These are phyloP conservation scores for Amanita phalloides DNA, from an alignment of 768 basidiomycete species.

Conservation along the genomic window DNA sequence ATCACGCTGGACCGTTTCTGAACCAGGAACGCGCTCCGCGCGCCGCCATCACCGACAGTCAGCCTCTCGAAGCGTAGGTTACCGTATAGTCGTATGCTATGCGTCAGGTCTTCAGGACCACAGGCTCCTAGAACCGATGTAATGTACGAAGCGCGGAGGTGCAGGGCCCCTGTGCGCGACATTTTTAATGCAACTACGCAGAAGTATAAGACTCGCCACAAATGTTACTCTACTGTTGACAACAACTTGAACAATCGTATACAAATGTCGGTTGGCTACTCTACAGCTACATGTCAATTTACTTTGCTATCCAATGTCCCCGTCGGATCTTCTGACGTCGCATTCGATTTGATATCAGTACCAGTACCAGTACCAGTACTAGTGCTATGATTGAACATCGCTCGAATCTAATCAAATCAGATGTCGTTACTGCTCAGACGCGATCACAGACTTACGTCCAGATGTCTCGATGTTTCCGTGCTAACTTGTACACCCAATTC, in stretches of 20 bases:
- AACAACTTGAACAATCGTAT: background rate
- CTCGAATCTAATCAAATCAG: background rate
- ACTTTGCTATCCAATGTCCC: background rate
- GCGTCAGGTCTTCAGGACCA: too few relatives aligned
- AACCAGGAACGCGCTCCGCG: slow-evolving; percentile 1
- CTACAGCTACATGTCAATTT: background rate
- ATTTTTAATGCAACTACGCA: too few relatives aligned
- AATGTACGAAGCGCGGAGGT: too few relatives aligned
- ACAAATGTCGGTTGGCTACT: background rate
- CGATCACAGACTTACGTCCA: slow-evolving; percentile 13
- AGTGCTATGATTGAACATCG: background rate
- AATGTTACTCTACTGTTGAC: background rate
- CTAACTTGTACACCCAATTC: slow-evolving; percentile 16
- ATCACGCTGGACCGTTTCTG: background rate
- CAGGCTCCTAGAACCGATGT: too few relatives aligned
- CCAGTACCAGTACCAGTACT: too few relatives aligned
- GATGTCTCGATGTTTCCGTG: slow-evolving; percentile 15
- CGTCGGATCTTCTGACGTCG: background rate
- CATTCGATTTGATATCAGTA: background rate
- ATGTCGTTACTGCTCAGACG: background rate
- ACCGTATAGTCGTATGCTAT: too few relatives aligned
- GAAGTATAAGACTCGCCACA: too few relatives aligned
- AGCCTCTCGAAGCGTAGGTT: background rate
- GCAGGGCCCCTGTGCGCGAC: too few relatives aligned
- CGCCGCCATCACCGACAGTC: slow-evolving; percentile 1